phyloP scores from a whole-genome alignment of 176 grass and related monocot genomes.

The Aegilops speltoides region DNA sequence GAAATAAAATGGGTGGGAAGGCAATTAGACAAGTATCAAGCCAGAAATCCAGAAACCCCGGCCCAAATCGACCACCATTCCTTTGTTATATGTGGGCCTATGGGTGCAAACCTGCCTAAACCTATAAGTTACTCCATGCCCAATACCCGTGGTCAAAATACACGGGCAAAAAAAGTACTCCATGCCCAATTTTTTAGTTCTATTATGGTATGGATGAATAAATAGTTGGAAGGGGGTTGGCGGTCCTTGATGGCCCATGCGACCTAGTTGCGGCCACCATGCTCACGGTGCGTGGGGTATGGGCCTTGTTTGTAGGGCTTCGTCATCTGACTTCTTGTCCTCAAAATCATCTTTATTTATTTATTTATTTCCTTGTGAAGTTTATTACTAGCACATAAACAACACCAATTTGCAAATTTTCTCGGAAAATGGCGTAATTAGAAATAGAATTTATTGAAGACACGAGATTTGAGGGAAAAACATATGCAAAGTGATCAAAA shows the following conservation, averaged over 20 bases:
- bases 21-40: not conserved
- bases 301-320: not conserved
- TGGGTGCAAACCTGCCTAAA: not conserved
- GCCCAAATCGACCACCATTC: not conserved
- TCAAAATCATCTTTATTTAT: not conserved
- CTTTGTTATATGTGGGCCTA: not conserved
- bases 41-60: not conserved
- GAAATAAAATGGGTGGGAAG: not conserved
- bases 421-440: not conserved
- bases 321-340: not conserved
- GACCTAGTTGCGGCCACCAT: no score
- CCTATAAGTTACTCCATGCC: not conserved
- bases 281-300: not conserved
- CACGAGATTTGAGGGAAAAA: not conserved
- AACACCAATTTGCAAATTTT: not conserved
- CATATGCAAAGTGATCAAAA: not conserved
- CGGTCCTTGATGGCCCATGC: not conserved
- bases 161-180: not conserved
- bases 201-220: not conserved
- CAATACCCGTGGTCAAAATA: not conserved
- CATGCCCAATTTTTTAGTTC: not conserved
- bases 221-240: not conserved
- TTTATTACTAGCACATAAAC: not conserved
- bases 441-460: not conserved
- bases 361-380: not conserved